A percentile compares a stretch with the other conserved stretches of the same genome.
These are phyloP conservation scores for Claviceps sp. DNA, from an alignment of 2,329 filamentous ascomycete genomes.

Conservation along the genomic window DNA sequence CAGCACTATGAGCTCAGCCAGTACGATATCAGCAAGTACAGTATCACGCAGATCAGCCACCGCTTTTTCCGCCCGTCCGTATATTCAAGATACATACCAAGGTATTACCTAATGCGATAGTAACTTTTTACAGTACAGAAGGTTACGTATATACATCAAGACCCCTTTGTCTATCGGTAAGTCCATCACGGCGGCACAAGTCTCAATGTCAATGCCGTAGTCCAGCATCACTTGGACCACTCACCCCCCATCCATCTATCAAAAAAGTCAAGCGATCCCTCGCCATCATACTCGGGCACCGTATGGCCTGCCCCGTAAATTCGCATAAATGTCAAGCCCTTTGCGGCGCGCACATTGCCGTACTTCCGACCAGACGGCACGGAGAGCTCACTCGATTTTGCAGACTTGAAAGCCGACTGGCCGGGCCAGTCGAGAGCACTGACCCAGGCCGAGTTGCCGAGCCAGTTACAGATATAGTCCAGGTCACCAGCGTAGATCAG, in stretches of 20 bases:
- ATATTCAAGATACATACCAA: too few relatives aligned
- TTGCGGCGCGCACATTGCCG: conserved; percentile 71
- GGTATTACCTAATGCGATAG: too few relatives aligned
- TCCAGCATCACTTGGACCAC: conserved; percentile 5
- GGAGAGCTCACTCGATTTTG: conserved; percentile 54
- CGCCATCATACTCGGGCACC: conserved; percentile 91
- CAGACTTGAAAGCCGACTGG: conserved; percentile 64
- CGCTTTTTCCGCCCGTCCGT: too few relatives aligned
- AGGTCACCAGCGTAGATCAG: conserved; percentile 85
- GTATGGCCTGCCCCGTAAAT: conserved; percentile 87
- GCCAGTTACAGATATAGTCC: conserved; percentile 93
- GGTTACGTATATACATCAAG: not conserved
- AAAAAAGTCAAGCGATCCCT: conserved; percentile 76
- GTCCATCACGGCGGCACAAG: too few relatives aligned
- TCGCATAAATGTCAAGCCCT: conserved; percentile 88
- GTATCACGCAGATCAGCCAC: too few relatives aligned
- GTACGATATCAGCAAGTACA: too few relatives aligned
- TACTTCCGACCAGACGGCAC: conserved; percentile 35
- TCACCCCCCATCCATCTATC: conserved; percentile 64
- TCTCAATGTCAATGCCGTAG: not conserved
- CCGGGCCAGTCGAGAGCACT: conserved; percentile 87
- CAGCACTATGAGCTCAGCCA: too few relatives aligned
- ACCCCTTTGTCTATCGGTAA: not conserved
- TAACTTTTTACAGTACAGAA: too few relatives aligned
- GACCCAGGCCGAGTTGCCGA: conserved; percentile 92